Evolutionary conservation across 2,329 filamentous ascomycete genomes (phyloP), one percentile per base, ranked within the genome.

Genomic region (Penicillium concentricum): DNA sequence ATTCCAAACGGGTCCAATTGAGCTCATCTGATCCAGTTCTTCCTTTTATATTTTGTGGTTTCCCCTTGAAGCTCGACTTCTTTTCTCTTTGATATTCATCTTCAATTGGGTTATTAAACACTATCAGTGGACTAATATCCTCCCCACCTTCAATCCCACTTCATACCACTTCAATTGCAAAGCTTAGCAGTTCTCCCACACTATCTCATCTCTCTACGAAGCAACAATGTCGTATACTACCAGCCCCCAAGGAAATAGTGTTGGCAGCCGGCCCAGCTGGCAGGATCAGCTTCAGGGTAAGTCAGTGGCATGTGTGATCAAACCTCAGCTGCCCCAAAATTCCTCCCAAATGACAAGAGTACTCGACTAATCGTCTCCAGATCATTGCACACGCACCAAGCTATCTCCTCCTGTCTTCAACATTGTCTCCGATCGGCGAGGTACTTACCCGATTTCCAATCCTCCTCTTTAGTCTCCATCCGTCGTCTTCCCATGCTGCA

Each of bases 361-460:
- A 49, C 8, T 45, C 58, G 50, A 61, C 52, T 61, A 45, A 63
- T 22, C 22, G 47, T n/a, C 52, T 44, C 42, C 64, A 89, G 86
- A 82, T 55, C 78, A 82, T 61, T 89, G 87, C 71, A 80, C 78
- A 55, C 77, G 79, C 58, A 77, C 77, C 53, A 80, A 84, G 59
- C 69, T 84, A 39, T 72, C 76, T 42, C 73, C 78, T 47, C 87
- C 87, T 8, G 76, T 83, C 51, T 92, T 87, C 72, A 85, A 87
- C 69, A 85, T 90, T 65, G 83, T 90, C 50, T 91, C 89, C 66
- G 89, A 91, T 74, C 84, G 87, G 71, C 82, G 88, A 82, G 88
- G 88, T 89, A 81, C 57, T 56, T 63, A 43, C 56, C 54, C 49
- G 37, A 58, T 59, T 57, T 57, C 46, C 43, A 58, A 58, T 65